These are phyloP conservation scores for Hymenoscyphus repandus DNA, from an alignment of 2,329 filamentous ascomycete species.

Conservation along the genomic window DNA sequence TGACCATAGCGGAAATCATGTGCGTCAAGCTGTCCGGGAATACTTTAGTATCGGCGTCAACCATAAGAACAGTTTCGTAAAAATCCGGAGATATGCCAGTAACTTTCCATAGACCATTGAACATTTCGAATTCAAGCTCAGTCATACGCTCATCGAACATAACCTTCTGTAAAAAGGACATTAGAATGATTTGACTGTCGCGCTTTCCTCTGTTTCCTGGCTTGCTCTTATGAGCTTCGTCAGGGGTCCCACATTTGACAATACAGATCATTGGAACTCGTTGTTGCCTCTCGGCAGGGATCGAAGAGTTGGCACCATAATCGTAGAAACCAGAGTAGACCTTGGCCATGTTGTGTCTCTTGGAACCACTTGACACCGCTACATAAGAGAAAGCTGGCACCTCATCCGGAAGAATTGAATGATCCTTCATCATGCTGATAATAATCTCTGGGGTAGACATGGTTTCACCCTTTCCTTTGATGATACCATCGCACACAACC, in stretches of 20 bases:
- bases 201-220: slow-evolving; percentile 97
- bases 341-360: slow-evolving; percentile 99
- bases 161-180: slow-evolving; percentile 99
- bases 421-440: slow-evolving; percentile 91
- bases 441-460: slow-evolving; percentile 86
- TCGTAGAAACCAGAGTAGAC: slow-evolving; percentile 98
- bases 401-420: slow-evolving; percentile 71
- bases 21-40: slow-evolving; percentile 98
- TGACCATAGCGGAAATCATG: slow-evolving; percentile 99
- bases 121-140: slow-evolving; percentile 98
- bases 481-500: slow-evolving; percentile 94
- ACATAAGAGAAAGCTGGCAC: slow-evolving; percentile 93
- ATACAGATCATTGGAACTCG: slow-evolving; percentile 96
- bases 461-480: slow-evolving; percentile 89
- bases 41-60: slow-evolving; percentile 97
- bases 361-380: slow-evolving; percentile 89
- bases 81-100: slow-evolving; percentile 98
- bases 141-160: slow-evolving; percentile 99
- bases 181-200: slow-evolving; percentile 97
- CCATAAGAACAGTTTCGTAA: slow-evolving; percentile 97
- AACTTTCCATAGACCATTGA: slow-evolving; percentile 98
- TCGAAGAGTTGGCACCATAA: slow-evolving; percentile 75
- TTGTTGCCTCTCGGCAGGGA: slow-evolving; percentile 84
- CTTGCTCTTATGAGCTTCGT: slow-evolving; percentile 75
- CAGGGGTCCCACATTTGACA: slow-evolving; percentile 91